Percentiles rank a stretch among this genome's conserved stretches.
Conservation (phyloP, 73 alveolate genomes). For the Tetrahymena malaccensis region DNA sequence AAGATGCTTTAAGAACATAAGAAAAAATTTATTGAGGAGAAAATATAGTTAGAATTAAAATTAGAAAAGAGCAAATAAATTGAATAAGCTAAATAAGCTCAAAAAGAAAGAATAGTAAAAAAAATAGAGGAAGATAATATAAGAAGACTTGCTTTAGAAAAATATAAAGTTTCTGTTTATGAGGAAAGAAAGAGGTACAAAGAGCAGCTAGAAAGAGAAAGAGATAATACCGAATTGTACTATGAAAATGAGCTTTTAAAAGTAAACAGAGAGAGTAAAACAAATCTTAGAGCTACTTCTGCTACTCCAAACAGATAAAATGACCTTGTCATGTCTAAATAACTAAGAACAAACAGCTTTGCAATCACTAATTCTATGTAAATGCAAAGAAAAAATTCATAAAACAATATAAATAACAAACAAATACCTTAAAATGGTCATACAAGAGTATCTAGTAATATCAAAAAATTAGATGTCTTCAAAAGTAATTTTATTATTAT, state of each 20-base stretch:
- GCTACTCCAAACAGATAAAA: neutral
- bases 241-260: neutral
- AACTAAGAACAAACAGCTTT: neutral
- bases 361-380: neutral
- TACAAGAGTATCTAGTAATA: neutral
- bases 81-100: neutral
- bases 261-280: neutral
- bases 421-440: neutral
- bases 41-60: neutral
- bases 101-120: neutral
- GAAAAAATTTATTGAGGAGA: neutral
- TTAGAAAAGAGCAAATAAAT: neutral
- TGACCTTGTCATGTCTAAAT: neutral
- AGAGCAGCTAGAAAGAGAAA: neutral
- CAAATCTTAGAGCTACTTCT: neutral
- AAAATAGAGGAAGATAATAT: neutral
- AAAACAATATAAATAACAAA: neutral
- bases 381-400: neutral
- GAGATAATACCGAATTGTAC: neutral
- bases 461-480: neutral
- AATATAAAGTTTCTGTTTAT: neutral
- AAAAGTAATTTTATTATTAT: neutral
- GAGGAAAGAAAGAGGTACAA: neutral
- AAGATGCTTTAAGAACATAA: neutral
- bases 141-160: neutral